Conservation (phyloP, 495 filamentous ascomycete genomes). For the Lophiotrema nucula region DNA sequence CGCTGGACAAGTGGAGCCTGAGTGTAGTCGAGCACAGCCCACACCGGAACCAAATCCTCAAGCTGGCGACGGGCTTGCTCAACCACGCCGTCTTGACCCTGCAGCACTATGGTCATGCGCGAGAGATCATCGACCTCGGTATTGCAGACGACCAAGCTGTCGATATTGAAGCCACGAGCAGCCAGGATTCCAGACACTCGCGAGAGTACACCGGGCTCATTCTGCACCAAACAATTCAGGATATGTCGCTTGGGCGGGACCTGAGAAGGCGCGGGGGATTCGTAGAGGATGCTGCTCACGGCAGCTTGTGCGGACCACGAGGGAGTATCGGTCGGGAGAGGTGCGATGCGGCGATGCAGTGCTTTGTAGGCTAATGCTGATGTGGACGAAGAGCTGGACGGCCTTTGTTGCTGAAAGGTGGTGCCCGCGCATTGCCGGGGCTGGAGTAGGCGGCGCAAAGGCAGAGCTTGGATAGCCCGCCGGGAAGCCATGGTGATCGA, state of each 20-base stretch:
- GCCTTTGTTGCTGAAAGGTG: conserved; percentile 25
- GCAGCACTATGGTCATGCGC: conserved; percentile 97
- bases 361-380: conserved; percentile 97
- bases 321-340: conserved; percentile 75
- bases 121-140: conserved; percentile 97
- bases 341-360: conserved; percentile 81
- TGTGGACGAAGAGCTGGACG: conserved; percentile 64
- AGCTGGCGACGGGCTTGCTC: conserved; percentile 95
- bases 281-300: conserved; percentile 97
- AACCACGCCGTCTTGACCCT: conserved; percentile 93
- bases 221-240: conserved; percentile 97
- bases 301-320: conserved; percentile 93
- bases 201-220: conserved; percentile 95
- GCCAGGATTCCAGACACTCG: conserved; percentile 96
- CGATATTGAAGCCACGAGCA: conserved; percentile 97
- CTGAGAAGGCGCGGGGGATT: conserved; percentile 81
- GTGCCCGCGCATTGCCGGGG: not conserved
- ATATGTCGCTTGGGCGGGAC: conserved; percentile 89
- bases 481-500: conserved; percentile 44
- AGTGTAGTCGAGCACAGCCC: conserved; percentile 97
- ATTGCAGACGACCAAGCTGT: conserved; percentile 94
- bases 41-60: conserved; percentile 95
- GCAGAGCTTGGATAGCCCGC: conserved; percentile 40
- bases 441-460: conserved; percentile 17
- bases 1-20: conserved; percentile 90